Evolutionary conservation across 257 asterid species (phyloP).

Genomic region (Solanum corneliomulleri): DNA sequence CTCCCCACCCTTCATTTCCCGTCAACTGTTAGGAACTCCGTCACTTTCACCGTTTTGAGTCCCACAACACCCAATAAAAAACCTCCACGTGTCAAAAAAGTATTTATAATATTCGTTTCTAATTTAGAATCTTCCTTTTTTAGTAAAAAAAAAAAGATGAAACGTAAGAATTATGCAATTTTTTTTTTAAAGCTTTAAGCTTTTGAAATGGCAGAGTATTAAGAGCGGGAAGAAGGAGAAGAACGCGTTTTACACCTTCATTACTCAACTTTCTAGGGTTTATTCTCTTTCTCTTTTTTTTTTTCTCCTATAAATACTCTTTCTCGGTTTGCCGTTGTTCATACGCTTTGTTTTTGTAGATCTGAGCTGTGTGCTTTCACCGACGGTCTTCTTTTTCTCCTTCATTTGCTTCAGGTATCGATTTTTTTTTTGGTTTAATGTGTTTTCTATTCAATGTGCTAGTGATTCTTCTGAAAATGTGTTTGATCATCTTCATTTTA

Average conservation of each 20-base stretch:
- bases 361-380: slow-evolving; percentile 30
- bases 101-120: neutral
- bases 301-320: slow-evolving; percentile 11
- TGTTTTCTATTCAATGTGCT: neutral
- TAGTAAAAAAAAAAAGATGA: neutral
- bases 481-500: neutral
- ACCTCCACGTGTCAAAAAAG: neutral
- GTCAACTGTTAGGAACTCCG: slow-evolving; percentile 9
- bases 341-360: slow-evolving; percentile 30
- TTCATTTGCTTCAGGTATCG: slow-evolving; percentile 10
- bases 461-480: neutral
- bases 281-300: neutral
- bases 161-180: neutral
- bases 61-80: neutral
- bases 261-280: slow-evolving; percentile 22
- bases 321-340: slow-evolving; percentile 19
- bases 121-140: neutral
- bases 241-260: slow-evolving; percentile 13
- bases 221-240: slow-evolving; percentile 41
- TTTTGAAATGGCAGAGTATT: slow-evolving; percentile 12
- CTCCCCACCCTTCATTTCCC: neutral
- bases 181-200: neutral
- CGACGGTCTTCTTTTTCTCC: slow-evolving; percentile 10
- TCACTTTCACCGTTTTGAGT: neutral
- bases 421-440: neutral